phyloP scores from a whole-genome alignment of 352 stramenopile species.

The Ochromonadaceae sp. region DNA sequence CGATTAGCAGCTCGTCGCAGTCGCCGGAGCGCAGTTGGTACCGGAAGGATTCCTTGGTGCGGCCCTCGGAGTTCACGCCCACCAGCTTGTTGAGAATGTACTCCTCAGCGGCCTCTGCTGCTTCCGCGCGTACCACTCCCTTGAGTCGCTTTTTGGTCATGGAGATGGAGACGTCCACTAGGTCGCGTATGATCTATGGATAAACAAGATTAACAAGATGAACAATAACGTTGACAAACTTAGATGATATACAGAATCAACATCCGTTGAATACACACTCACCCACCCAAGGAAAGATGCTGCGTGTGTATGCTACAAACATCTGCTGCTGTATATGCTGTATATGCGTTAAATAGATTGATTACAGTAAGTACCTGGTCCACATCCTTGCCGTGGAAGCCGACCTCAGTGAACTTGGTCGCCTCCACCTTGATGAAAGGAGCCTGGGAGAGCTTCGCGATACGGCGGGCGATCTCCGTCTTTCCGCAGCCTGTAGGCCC shows the following conservation, averaged over 20 bases:
- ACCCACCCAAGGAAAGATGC: too few relatives aligned
- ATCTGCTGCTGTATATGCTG: too few relatives aligned
- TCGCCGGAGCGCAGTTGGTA: neutral
- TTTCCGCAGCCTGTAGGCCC: slow-evolving; percentile 91
- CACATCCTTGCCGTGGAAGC: slow-evolving; percentile 96
- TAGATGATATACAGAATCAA: too few relatives aligned
- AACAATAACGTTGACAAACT: too few relatives aligned
- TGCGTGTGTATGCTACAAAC: too few relatives aligned
- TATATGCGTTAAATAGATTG: too few relatives aligned
- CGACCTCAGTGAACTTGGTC: slow-evolving; percentile 99
- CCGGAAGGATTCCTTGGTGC: neutral
- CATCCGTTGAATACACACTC: too few relatives aligned
- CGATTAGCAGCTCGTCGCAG: neutral
- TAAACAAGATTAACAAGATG: too few relatives aligned
- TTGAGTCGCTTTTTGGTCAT: slow-evolving; percentile 83
- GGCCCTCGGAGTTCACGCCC: neutral
- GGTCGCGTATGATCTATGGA: slow-evolving; percentile 97
- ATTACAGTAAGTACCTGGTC: too few relatives aligned
- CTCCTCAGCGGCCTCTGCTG: neutral
- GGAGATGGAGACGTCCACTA: slow-evolving; percentile 91
- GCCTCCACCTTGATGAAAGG: slow-evolving; percentile 96
- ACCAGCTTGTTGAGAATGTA: neutral
- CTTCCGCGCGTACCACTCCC: slow-evolving; percentile 2
- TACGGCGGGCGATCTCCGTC: slow-evolving; percentile 90
- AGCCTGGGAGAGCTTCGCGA: slow-evolving; percentile 88